These are phyloP conservation scores for Wickerhamiella allomyrinae DNA, from an alignment of 805 yeast species.

Conservation along the genomic window DNA sequence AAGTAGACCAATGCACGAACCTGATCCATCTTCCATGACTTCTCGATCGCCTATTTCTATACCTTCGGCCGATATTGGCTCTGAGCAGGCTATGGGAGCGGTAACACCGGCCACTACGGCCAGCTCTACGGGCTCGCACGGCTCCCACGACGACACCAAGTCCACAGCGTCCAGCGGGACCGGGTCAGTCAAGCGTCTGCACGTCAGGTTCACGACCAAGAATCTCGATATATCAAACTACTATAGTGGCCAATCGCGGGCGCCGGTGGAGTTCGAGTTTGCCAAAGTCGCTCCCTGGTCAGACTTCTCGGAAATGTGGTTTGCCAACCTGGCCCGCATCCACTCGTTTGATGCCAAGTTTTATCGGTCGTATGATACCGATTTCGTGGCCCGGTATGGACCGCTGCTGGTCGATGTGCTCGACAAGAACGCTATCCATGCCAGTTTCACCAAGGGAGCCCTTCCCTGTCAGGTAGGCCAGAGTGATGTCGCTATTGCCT, in stretches of 20 bases:
- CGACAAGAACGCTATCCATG: conserved; percentile 5
- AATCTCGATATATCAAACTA: neutral
- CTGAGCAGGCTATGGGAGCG: too few species aligned
- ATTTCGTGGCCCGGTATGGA: neutral
- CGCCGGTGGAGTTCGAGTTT: conserved; percentile 1
- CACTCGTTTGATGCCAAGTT: neutral
- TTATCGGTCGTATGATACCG: neutral
- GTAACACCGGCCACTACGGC: too few species aligned
- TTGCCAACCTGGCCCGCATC: neutral
- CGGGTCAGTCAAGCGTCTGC: neutral
- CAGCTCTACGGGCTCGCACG: too few species aligned
- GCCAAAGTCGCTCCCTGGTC: conserved; percentile 3
- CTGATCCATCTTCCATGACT: too few species aligned
- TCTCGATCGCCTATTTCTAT: too few species aligned
- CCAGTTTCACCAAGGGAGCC: conserved; percentile 2
- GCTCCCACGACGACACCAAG: too few species aligned
- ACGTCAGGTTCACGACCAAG: neutral
- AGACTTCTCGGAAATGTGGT: conserved; percentile 1
- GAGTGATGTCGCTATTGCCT: conserved; percentile 4
- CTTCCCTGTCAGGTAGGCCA: conserved; percentile 6
- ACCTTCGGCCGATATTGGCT: too few species aligned
- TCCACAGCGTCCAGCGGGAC: too few species aligned
- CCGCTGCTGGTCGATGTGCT: conserved; percentile 5
- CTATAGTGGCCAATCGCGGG: neutral
- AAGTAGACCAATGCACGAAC: too few species aligned